Conservation (phyloP, 441 rosid genomes). For the Rhodomyrtus psidioides region DNA sequence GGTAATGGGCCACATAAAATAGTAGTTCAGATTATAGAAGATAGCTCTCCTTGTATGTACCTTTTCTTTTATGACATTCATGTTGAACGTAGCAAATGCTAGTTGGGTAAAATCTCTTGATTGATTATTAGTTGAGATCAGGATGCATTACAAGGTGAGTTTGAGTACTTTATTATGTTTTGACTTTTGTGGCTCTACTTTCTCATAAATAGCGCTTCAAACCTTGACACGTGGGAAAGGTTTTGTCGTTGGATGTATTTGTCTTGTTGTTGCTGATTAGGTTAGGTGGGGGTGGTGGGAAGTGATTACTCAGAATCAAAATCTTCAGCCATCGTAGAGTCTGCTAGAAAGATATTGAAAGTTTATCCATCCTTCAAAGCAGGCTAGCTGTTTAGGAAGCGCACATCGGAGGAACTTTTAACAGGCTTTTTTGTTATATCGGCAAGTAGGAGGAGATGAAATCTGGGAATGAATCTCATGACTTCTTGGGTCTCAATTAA, state of each 20-base stretch:
- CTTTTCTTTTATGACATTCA: neutral
- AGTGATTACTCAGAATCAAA: neutral
- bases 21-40: neutral
- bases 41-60: neutral
- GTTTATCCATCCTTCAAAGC: neutral
- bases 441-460: neutral
- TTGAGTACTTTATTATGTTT: neutral
- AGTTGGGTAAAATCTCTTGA: neutral
- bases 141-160: neutral
- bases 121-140: neutral
- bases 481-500: neutral
- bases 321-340: neutral
- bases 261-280: neutral
- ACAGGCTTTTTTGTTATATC: neutral
- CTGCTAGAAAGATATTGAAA: neutral
- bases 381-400: neutral
- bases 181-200: neutral
- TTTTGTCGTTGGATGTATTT: neutral
- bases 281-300: neutral
- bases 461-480: neutral
- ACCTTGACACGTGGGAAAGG: accelerated
- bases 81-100: neutral
- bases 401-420: neutral
- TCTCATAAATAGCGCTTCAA: neutral
- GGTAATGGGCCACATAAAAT: neutral